Conservation (phyloP, 192 early-diverging fungal species). For the Entrophospora sp. region DNA sequence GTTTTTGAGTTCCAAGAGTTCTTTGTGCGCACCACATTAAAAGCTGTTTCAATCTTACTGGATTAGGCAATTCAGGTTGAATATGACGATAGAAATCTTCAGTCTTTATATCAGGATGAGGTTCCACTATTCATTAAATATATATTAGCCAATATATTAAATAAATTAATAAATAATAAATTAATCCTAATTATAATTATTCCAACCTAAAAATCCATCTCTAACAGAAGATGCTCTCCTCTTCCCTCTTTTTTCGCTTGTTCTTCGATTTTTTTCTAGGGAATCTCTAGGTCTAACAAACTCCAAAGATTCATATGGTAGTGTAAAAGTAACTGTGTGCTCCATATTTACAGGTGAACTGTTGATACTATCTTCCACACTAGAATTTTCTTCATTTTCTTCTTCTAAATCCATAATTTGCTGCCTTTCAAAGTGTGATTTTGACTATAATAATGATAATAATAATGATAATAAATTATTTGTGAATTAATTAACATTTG, state of each 20-base stretch:
- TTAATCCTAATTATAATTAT: neutral
- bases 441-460: no score
- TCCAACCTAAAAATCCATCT: slow-evolving; percentile 33
- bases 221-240: slow-evolving; percentile 51
- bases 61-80: slow-evolving; percentile 55
- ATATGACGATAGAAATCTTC: slow-evolving; percentile 59
- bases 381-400: neutral
- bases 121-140: slow-evolving; percentile 47
- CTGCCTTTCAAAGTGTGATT: no score
- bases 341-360: neutral
- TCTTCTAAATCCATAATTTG: no score
- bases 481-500: no score
- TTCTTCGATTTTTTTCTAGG: slow-evolving; percentile 31
- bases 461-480: no score
- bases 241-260: slow-evolving; percentile 46
- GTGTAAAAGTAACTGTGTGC: slow-evolving; percentile 13
- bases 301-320: slow-evolving; percentile 16
- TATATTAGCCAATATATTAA: no score
- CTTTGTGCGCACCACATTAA: slow-evolving; percentile 57
- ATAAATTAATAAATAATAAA: neutral
- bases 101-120: slow-evolving; percentile 48
- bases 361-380: neutral
- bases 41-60: slow-evolving; percentile 56
- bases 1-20: slow-evolving; percentile 16
- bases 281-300: slow-evolving; percentile 6